Evolutionary conservation across 345 rosid species (phyloP), one percentile per base, ranked within the genome.

Genomic region (Reutealis trisperma): DNA sequence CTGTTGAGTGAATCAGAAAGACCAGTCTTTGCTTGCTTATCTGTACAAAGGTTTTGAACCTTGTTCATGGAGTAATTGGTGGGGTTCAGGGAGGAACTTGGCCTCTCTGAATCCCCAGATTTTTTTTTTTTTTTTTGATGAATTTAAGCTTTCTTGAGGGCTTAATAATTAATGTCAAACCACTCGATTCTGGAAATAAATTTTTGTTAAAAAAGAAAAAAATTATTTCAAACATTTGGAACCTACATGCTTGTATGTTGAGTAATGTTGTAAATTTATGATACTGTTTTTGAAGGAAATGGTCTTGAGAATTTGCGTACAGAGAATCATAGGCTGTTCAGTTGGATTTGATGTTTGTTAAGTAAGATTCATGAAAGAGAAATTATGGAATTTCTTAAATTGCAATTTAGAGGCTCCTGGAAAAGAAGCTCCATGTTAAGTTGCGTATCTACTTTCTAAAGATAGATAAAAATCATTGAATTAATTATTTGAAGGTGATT

Each of bases 11-110:
- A 16, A 15, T 14, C 55, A 44, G 6, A n/a, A 24, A n/a, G 27
- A 42, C 12, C 2, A n/a, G 8, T 34, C 21, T 49, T 47, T 44
- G 5, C 13, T 45, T 9, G 32, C 18, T 47, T 30, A 21, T 54
- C 21, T 77, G 68, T 80, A 70, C 83, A 76, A 90, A 92, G 95
- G 83, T 88, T 73, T 83, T 85, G 75, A 78, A 78, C 84, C 87
- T 76, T 72, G 65, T 86, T 77, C 72, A 90, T 85, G 97, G 90
- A 75, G 57, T 90, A 70, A 85, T 86, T 80, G 85, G 51, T 68
- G 87, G 83, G 85, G 67, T 86, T 90, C 87, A 79, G 84, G 78
- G 90, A 85, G 92, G 90, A 83, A 61, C 32, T 71, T 8, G 15
- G 54, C 87, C 87, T 85, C 91, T 74, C 89, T 90, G 90, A 88